Conservation (phyloP, 129 eudicot genomes). For the Artemisia tridentata region DNA sequence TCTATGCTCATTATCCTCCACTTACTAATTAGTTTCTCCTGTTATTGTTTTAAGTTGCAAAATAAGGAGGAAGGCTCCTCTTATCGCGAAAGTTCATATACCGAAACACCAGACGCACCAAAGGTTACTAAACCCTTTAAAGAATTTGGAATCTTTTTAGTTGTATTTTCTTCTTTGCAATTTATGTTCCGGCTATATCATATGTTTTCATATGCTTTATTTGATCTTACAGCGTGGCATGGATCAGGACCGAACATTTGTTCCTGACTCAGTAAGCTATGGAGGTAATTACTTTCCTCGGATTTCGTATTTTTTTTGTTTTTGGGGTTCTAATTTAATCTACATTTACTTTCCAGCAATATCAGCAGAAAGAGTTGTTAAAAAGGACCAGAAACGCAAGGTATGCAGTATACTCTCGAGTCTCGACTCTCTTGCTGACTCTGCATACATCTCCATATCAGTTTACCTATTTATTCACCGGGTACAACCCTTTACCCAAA, state of each 20-base stretch:
- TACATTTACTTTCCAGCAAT: conserved; percentile 24
- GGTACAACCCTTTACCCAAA: too few species aligned
- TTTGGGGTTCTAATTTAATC: background rate
- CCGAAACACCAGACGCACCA: conserved; percentile 87
- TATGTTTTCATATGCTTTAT: conserved; percentile 21
- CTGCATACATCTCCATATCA: background rate
- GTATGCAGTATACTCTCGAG: conserved; percentile 32
- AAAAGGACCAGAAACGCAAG: conserved; percentile 95
- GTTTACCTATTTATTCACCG: background rate
- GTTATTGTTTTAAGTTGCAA: conserved; percentile 56
- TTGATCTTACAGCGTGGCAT: conserved; percentile 43
- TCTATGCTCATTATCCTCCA: background rate
- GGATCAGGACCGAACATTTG: conserved; percentile 79
- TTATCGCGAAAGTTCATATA: conserved; percentile 74
- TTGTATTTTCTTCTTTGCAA: background rate
- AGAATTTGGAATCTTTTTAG: background rate
- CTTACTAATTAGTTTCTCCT: background rate
- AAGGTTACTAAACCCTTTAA: conserved; percentile 48
- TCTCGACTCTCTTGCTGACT: background rate
- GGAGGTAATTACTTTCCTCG: conserved; percentile 57
- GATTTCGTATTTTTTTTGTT: background rate
- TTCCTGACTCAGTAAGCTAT: conserved; percentile 68
- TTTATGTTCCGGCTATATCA: conserved; percentile 13
- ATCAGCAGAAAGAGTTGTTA: conserved; percentile 80
- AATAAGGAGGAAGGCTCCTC: conserved; percentile 93